These are phyloP conservation scores for Smallanthus sonchifolius DNA, from an alignment of 129 eudicot genomes.

Conservation along the genomic window DNA sequence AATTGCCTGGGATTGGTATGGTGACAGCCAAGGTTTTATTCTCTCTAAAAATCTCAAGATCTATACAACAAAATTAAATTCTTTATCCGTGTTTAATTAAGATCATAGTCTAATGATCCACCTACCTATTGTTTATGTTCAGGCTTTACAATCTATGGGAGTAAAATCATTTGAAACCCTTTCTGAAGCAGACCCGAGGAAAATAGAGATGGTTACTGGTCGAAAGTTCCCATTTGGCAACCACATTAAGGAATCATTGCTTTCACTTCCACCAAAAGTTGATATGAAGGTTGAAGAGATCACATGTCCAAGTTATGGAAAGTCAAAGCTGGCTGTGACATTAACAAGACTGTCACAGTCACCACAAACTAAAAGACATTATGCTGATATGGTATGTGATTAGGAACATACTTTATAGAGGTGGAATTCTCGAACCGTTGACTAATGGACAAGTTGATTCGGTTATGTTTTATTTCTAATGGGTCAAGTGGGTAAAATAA, in stretches of 20 bases:
- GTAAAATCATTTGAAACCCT: slow-evolving; percentile 82
- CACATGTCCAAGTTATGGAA: slow-evolving; percentile 61
- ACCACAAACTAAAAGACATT: slow-evolving; percentile 58
- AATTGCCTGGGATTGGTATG: slow-evolving; percentile 97
- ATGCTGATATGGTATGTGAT: slow-evolving; percentile 80
- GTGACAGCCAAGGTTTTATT: slow-evolving; percentile 92
- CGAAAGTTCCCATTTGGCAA: slow-evolving; percentile 94
- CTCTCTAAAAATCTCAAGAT: slow-evolving; percentile 3
- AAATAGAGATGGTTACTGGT: slow-evolving; percentile 91
- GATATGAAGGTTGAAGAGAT: slow-evolving; percentile 75
- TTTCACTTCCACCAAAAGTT: slow-evolving; percentile 81
- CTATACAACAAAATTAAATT: slow-evolving; percentile 1
- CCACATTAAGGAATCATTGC: slow-evolving; percentile 86
- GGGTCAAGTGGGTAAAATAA: neutral
- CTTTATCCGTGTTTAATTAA: neutral
- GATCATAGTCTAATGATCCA: slow-evolving; percentile 13
- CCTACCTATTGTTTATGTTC: slow-evolving; percentile 24
- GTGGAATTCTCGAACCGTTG: neutral
- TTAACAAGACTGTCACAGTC: slow-evolving; percentile 78
- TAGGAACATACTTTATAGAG: neutral
- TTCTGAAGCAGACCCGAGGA: slow-evolving; percentile 91
- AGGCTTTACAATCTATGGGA: slow-evolving; percentile 98
- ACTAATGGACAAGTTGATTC: neutral
- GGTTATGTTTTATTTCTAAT: neutral
- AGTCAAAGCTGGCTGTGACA: slow-evolving; percentile 72